phyloP scores from a whole-genome alignment of 2,329 filamentous ascomycete genomes.

The Scedosporium aurantiacum region DNA sequence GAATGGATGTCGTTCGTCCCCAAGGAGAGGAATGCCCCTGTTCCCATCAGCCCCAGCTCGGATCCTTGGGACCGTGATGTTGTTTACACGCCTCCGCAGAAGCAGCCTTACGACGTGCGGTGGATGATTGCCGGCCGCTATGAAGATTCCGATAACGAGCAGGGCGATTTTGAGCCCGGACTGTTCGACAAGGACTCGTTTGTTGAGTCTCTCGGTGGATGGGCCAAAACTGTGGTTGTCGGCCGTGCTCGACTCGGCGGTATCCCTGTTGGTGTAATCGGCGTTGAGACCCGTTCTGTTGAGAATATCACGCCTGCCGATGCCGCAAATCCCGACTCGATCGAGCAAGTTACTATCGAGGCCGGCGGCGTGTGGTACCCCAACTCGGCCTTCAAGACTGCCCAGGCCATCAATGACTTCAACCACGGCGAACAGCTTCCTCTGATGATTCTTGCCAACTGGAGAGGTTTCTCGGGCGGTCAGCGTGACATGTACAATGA shows the following conservation, averaged over 20 bases:
- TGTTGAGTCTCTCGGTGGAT: constrained; percentile 89
- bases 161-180: constrained; percentile 61
- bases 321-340: constrained; percentile 95
- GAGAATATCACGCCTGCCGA: constrained; percentile 96
- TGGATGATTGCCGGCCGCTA: constrained; percentile 79
- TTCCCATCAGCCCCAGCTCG: constrained; percentile 77
- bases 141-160: constrained; percentile 50
- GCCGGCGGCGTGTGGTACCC: constrained; percentile 99
- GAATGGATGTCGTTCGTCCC: constrained; percentile 97
- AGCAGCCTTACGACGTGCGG: constrained; percentile 82
- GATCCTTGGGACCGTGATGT: constrained; percentile 93
- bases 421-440: constrained; percentile 98
- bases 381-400: constrained; percentile 99
- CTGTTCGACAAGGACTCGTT: constrained; percentile 96
- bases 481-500: constrained; percentile 99
- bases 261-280: constrained; percentile 97
- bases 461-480: constrained; percentile 99
- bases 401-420: constrained; percentile 97
- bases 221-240: constrained; percentile 93
- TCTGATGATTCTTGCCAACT: constrained; percentile 98
- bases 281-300: constrained; percentile 86
- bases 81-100: constrained; percentile 68
- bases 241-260: constrained; percentile 92
- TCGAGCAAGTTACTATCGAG: constrained; percentile 88
- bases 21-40: constrained; percentile 84